These are phyloP conservation scores for Cystobasidium onofrii DNA, from an alignment of 768 basidiomycete species.

Conservation along the genomic window DNA sequence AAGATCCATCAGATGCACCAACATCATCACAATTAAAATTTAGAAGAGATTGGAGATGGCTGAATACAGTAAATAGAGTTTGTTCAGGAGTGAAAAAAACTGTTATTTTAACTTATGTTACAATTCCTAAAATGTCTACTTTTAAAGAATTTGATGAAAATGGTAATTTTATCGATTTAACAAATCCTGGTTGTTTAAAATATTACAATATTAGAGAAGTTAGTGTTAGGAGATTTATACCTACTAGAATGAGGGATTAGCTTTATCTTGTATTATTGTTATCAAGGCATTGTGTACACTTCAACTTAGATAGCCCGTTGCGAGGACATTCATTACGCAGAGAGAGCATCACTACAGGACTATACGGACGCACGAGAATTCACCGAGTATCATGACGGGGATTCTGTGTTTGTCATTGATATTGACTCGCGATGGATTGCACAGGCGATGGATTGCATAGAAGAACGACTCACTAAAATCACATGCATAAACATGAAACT, in stretches of 20 bases:
- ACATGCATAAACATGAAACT: too few species aligned
- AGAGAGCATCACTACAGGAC: too few species aligned
- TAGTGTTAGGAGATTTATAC: conserved; percentile 71
- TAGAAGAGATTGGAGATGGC: conserved; percentile 79
- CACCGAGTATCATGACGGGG: too few species aligned
- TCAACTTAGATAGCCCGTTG: too few species aligned
- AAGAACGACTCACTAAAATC: too few species aligned
- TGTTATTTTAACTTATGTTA: conserved; percentile 79
- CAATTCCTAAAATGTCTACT: conserved; percentile 62
- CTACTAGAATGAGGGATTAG: conserved; percentile 68
- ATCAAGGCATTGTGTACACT: too few species aligned
- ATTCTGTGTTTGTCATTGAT: too few species aligned
- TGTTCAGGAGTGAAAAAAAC: conserved; percentile 98
- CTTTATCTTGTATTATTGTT: too few species aligned
- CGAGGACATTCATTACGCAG: too few species aligned
- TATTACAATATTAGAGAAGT: conserved; percentile 75
- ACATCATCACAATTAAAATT: conserved; percentile 56
- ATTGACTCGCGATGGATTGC: too few species aligned
- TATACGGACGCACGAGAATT: too few species aligned
- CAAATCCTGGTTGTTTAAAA: conserved; percentile 65
- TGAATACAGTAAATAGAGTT: conserved; percentile 92
- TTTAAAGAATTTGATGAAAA: conserved; percentile 33
- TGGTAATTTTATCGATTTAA: conserved; percentile 52
- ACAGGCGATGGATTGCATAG: too few species aligned
- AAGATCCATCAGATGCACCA: conserved; percentile 62